phyloP scores from a whole-genome alignment of 768 basidiomycete genomes.

The Russula olivacea region DNA sequence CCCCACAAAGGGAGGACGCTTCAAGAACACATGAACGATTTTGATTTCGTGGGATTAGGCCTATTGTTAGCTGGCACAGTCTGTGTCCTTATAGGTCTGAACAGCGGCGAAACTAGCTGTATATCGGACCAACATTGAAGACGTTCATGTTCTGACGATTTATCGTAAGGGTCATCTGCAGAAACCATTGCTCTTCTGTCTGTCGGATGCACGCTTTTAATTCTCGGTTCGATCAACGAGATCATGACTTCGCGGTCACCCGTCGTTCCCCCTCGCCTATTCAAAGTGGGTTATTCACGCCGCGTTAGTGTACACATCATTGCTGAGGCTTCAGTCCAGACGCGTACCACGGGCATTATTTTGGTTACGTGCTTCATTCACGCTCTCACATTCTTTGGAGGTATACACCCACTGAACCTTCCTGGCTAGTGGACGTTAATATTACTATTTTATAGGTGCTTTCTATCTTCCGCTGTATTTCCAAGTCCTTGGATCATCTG shows the following conservation, averaged over 20 bases:
- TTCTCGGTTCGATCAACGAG: slow-evolving; percentile 54
- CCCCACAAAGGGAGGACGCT: slow-evolving; percentile 57
- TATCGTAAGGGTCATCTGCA: slow-evolving; percentile 45
- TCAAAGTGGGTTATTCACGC: slow-evolving; percentile 43
- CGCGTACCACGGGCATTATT: slow-evolving; percentile 64
- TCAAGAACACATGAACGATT: slow-evolving; percentile 52
- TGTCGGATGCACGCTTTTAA: slow-evolving; percentile 49
- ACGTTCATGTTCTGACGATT: background rate
- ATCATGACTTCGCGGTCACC: slow-evolving; percentile 55
- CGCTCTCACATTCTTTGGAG: slow-evolving; percentile 55
- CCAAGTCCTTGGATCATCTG: slow-evolving; percentile 71
- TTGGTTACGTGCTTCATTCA: slow-evolving; percentile 58
- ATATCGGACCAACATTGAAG: slow-evolving; percentile 27
- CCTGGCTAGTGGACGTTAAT: background rate
- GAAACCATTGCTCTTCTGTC: slow-evolving; percentile 59
- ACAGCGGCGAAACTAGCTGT: slow-evolving; percentile 65
- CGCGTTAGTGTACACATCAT: background rate
- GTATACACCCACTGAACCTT: slow-evolving; percentile 26
- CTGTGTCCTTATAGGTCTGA: slow-evolving; percentile 65
- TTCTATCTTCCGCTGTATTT: slow-evolving; percentile 74
- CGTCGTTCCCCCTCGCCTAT: slow-evolving; percentile 68
- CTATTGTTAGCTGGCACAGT: slow-evolving; percentile 63
- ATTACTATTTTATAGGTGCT: slow-evolving; percentile 35
- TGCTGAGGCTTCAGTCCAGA: slow-evolving; percentile 35
- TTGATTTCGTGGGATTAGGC: slow-evolving; percentile 65